These are phyloP conservation scores for Fulvia fulva DNA, from an alignment of 2,329 filamentous ascomycete species.

Conservation along the genomic window DNA sequence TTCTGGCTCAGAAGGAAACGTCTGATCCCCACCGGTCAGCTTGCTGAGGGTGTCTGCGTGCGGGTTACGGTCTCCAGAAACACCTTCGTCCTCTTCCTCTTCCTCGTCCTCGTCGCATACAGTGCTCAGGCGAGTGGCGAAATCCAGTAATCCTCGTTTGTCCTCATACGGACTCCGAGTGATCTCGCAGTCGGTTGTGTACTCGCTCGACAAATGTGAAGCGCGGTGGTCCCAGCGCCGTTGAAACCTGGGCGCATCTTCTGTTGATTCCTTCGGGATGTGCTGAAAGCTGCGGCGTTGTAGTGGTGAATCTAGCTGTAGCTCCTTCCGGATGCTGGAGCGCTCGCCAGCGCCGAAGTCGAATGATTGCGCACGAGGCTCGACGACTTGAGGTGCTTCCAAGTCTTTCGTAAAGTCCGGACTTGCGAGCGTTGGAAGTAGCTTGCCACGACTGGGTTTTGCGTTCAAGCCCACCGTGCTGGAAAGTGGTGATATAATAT, in stretches of 20 bases:
- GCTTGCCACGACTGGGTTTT: neutral
- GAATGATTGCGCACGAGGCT: neutral
- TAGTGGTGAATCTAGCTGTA: constrained; percentile 4
- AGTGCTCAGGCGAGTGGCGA: constrained; percentile 27
- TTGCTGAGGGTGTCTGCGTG: constrained; percentile 26
- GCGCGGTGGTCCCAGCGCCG: constrained; percentile 24
- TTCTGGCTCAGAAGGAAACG: neutral
- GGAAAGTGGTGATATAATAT: neutral
- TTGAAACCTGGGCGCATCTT: constrained; percentile 17
- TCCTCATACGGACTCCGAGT: constrained; percentile 22
- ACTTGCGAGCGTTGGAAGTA: neutral
- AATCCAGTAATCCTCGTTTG: constrained; percentile 15
- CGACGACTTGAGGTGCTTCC: neutral
- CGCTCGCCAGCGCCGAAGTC: neutral
- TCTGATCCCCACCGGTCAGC: constrained; percentile 20
- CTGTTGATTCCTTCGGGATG: neutral
- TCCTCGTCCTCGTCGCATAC: constrained; percentile 23
- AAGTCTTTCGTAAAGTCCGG: neutral
- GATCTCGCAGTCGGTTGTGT: constrained; percentile 24
- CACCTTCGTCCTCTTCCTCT: constrained; percentile 12
- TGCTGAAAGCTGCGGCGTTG: constrained; percentile 5
- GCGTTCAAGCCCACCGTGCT: neutral
- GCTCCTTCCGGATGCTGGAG: neutral
- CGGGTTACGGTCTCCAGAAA: constrained; percentile 3
- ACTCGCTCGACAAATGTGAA: constrained; percentile 24